Evolutionary conservation across 495 filamentous ascomycete species (phyloP).

Genomic region (Penicillium paxilli): DNA sequence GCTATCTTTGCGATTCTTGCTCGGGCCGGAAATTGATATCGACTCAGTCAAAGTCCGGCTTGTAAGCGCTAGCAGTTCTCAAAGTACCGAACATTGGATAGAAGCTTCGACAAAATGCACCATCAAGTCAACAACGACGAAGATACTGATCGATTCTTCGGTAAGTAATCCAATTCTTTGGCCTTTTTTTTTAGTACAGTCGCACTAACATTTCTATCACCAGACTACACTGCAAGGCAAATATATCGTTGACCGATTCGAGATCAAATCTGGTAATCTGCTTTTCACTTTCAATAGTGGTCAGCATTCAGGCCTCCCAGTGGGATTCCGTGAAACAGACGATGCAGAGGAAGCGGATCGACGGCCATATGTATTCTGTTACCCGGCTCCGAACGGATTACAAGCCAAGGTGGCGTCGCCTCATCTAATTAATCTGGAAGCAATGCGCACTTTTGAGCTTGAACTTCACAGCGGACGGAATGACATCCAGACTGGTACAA

Average conservation of each 20-base stretch:
- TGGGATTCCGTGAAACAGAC: slow-evolving; percentile 44
- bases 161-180: slow-evolving; percentile 19
- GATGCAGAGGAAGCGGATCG: slow-evolving; percentile 34
- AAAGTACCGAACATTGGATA: slow-evolving; percentile 44
- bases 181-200: background rate
- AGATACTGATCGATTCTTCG: slow-evolving; percentile 39
- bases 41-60: slow-evolving; percentile 68
- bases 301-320: slow-evolving; percentile 32
- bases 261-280: slow-evolving; percentile 67
- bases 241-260: slow-evolving; percentile 74
- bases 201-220: slow-evolving; percentile 25
- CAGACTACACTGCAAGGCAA: slow-evolving; percentile 69
- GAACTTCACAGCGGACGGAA: slow-evolving; percentile 77
- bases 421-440: slow-evolving; percentile 67
- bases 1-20: slow-evolving; percentile 68
- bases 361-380: slow-evolving; percentile 51
- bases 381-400: slow-evolving; percentile 47
- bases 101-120: slow-evolving; percentile 32
- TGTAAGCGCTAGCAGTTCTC: slow-evolving; percentile 33
- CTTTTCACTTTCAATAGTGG: slow-evolving; percentile 49
- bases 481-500: slow-evolving; percentile 61
- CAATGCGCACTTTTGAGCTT: slow-evolving; percentile 72
- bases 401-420: slow-evolving; percentile 48
- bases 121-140: slow-evolving; percentile 41
- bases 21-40: slow-evolving; percentile 69